Base-by-base conservation (phyloP, 768 basidiomycete species). In the Naganishia friedmannii region DNA sequence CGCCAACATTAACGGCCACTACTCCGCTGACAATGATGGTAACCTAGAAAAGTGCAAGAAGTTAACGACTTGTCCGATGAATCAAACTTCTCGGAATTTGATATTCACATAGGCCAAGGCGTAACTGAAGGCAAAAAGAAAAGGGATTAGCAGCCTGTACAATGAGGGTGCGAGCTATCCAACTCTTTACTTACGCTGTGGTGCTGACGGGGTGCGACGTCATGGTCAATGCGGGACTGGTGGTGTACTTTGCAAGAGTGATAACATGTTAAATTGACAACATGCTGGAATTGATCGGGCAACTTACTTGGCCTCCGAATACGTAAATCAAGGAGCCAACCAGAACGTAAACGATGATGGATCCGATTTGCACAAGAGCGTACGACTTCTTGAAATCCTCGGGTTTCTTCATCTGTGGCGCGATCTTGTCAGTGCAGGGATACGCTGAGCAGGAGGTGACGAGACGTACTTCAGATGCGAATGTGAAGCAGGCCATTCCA, bases 381-480 rank as follows among this genome's bases (percentile, higher is more conserved):
- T 74, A 73, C 2, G 75, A 76, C 53, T 76, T 76, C 56, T 74
- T 74, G 70, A 74, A 76, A 37, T 76, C 73, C 8, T 76, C 69
- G 10, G 75, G 75, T 32, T 70, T 67, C 48, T 65, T 65, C 75
- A 76, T 76, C 72, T 73, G 58, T 45, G 26, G 39, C 21, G 23
- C 7, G 21, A 23, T 12, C n/a, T 21, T 58, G 34, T 58, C 23
- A 58, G 34, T 42, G 23, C 34, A 23, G 8, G 34, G 5, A 1
- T 17, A 10, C 0, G 1, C 17, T 45, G 13, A 12, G 37, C 3
- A 8, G 39, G 34, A 23, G 13, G 29, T n/a, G 9, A 13, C 8
- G n/a, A 12, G 13, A 65, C 72, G 29, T 57, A 72, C 72, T 48
- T 75, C 75, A 26, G 75, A 74, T 48, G 71, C 72, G 65, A 74